Evolutionary conservation across 192 early-diverging fungal species (phyloP), one percentile per base, ranked within the genome.

Genomic region (Kappamyces sp.): DNA sequence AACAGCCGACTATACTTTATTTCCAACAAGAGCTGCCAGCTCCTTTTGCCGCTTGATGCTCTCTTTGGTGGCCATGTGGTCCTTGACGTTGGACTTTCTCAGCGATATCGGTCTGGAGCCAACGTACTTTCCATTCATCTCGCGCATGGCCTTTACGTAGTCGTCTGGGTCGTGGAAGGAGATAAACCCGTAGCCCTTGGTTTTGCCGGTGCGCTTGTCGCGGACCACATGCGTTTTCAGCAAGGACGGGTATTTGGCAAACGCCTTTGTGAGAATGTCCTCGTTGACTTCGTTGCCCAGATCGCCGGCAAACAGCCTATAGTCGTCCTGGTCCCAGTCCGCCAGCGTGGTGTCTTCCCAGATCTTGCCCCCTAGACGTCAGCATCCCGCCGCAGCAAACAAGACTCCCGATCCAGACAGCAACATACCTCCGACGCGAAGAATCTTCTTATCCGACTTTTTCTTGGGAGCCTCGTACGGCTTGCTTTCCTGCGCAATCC

Each of bases 91-190:
- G 59, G 90, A 92, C 65, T 95, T 94, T 38, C 91, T 83, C 41
- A 98, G 80, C 64, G 91, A 94, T 58, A 98, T 92, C 2, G 94
- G 94, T 46, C 93, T 71, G 61, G 90, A 93, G 35, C 94, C 94
- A 3, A 98, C 87, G 68, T 95, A 98, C 73, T 98, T 74, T 84
- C 92, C 93, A 68, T 98, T 89, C 86, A 95, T 93, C 74, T 98
- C 93, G 52, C 80, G 86, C 90, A 90, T 88, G 3, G 94, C 94
- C 35, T 81, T 84, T 10, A 92, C 84, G 76, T 91, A 98, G 69
- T 93, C 94, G 66, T 90, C 83, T 10, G 91, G 80, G 63, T 93
- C 85, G 47, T 84, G 83, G 71, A 98, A 94, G 74, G 88, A 91
- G 33, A 96, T 77, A 65, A 98, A 98, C 2, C 94, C 94, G 65